Conservation (phyloP, 164 flowering plant species). For the Stephania yunnanensis region DNA sequence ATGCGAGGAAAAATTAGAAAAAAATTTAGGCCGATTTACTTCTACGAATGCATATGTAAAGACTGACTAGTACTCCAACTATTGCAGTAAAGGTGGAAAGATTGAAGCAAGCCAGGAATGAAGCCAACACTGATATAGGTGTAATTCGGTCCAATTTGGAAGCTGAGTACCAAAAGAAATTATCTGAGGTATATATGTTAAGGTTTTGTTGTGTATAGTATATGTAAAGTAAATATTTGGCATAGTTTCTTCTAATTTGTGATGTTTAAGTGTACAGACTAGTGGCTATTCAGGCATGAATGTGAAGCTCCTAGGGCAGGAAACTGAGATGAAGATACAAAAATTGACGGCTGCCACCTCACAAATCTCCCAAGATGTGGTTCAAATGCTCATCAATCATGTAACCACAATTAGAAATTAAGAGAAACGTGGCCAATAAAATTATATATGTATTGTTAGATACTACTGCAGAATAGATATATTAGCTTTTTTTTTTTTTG, state of each 20-base stretch:
- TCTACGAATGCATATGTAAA: no score
- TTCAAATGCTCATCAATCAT: constrained; percentile 38
- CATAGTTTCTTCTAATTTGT: background rate
- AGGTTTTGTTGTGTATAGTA: no score
- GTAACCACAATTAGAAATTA: constrained; percentile 35
- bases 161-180: constrained; percentile 38
- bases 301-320: constrained; percentile 48
- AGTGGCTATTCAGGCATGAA: constrained; percentile 42
- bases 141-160: constrained; percentile 45
- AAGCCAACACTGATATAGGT: constrained; percentile 50
- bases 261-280: constrained; percentile 20
- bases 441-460: background rate
- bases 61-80: background rate
- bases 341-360: constrained; percentile 29
- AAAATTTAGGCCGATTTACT: no score
- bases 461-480: background rate
- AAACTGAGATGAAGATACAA: constrained; percentile 43
- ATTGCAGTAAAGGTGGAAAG: constrained; percentile 41
- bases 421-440: constrained; percentile 3
- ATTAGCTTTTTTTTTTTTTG: no score
- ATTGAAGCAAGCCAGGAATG: constrained; percentile 67
- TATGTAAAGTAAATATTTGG: no score
- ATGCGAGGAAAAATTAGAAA: no score
- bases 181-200: constrained; percentile 36
- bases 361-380: constrained; percentile 31